Base-by-base conservation (phyloP, 345 rosid genomes). In the Eucalyptus sp. region DNA sequence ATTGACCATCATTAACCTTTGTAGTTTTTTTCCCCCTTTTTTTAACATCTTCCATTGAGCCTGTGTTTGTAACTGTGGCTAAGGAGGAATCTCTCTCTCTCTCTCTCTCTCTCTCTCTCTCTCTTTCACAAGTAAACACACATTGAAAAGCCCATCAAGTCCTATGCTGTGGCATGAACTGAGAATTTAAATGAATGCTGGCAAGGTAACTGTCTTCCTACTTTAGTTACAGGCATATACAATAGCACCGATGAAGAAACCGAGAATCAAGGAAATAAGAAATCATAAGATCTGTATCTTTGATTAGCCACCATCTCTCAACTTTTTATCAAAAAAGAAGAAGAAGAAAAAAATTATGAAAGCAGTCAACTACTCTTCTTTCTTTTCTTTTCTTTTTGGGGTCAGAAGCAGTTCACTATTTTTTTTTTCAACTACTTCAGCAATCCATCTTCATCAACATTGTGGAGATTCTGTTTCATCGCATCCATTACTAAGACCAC, bases 21-120 rank as follows among this genome's bases (percentile, higher is more conserved):
- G 16, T 27, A 27, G 2, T 62, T 62, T 62, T 11, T 6, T 18
- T 8, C 0, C 1, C 14, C 14, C 56, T 0, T 6, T 27, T 60
- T 62, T 27, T 17, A 1, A 60, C 66, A 60, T 29, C 66, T 60
- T 60, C 13, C 4, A 11, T 27, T 60, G 3, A 60, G 56, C 66
- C 31, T 1, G 3, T 0, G 62, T 56, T 2, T 51, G 1, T 24
- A 22, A 41, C 41, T 41, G 4, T 29, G 10, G 56, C 24, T 17
- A 7, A 52, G 22, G 8, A 1, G 56, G 56, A 17, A 17, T 17
- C 56, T 51, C 22, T 52, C 56, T 52, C 9, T 50, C 52, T 16
- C 52, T 51, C 37, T 37, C 37, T 37, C 37, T 37, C 37, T 37
- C 37, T 37, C 37, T 37, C 37, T 37, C 37, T 3, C 37, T 37